Evolutionary conservation across 352 stramenopile genomes (phyloP), one percentile per base, ranked within the genome.

Genomic region (Phytophthora colocasiae): DNA sequence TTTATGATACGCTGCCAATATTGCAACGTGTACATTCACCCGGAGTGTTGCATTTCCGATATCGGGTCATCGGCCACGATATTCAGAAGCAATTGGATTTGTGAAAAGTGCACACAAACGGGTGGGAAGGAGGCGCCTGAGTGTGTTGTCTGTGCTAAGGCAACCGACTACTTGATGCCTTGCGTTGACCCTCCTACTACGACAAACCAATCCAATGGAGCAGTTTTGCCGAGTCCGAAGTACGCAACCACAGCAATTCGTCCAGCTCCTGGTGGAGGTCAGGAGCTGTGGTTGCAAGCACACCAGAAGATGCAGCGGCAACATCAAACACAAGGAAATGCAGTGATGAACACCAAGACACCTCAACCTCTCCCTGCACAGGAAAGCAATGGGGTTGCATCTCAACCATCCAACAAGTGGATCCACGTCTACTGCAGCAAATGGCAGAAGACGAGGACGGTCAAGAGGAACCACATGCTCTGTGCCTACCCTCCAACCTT

Each of bases 1-100:
- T 83, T 94, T 58, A 83, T 95, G 75, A 83, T 96, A 67, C 89
- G 89, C 10, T 96, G 89, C 45, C 87, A 92, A 53, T 90, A 92
- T 49, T 96, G 89, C 75, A 92, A 89, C 60, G 85, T 87, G 7
- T 85, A 90, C 57, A 81, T 93, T 29, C 89, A 96, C 43, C 82
- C 89, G 0, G 78, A 87, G n/a, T 95, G 89, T 59, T 92, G 81
- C 14, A 75, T 91, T 49, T 91, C 73, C n/a, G 81, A 93, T 44
- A 83, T 91, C 48, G 81, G 83, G 2, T 75, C 75, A 6, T 83
- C 78, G 2, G 60, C 75, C 0, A 67, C 81, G 24, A 82, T 91
- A 38, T 85, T 90, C 58, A 58, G 73, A 63, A 93, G 81, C 60
- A 94, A 93, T 34, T 96, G 87, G 89, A 93, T 93, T 31, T 96